Evolutionary conservation across 2,329 filamentous ascomycete species (phyloP), one percentile per base, ranked within the genome.

Genomic region (Aspergillus carbonarius): DNA sequence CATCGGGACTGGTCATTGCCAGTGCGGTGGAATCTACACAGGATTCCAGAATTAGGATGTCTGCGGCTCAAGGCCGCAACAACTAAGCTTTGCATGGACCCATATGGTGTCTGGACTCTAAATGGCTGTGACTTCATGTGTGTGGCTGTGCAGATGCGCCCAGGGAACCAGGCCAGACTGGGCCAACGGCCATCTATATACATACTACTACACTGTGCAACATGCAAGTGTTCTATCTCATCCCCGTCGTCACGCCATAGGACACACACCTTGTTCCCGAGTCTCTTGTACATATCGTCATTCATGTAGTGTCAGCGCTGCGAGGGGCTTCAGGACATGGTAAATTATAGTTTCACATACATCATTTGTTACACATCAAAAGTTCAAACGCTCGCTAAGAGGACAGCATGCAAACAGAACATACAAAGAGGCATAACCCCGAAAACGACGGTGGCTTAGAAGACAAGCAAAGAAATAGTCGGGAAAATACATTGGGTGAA

Each of bases 401-500:
- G 13, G n/a, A 30, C 48, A 54, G 23, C 15, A 34, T 23, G 12
- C 32, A 51, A 35, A 25, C 23, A 34, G 6, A 47, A 53, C 23
- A 42, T 10, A 53, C n/a, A 13, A 23, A 15, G n/a, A 44, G 15
- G 17, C 12, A 32, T 20, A 40, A 25, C 17, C 35, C 9, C 17
- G 35, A 32, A 13, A 51, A 20, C 10, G 20, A 18, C 15, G 35
- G 15, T 23, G 30, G 2, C 12, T 18, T 20, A n/a, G 37, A 44
- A 18, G 10, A 17, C 10, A 48, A 48, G 25, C 2, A 30, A 10
- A 27, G 5, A 48, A 48, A 18, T 12, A 25, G 44, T 48, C 44
- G n/a, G n/a, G 27, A 54, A 32, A 54, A 54, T 54, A 54, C 51
- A 54, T 5, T 42, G 23, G 30, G 10, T 15, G 18, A 37, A 54